Conservation (phyloP, 2,329 filamentous ascomycete species). For the Botrytis paeoniae region DNA sequence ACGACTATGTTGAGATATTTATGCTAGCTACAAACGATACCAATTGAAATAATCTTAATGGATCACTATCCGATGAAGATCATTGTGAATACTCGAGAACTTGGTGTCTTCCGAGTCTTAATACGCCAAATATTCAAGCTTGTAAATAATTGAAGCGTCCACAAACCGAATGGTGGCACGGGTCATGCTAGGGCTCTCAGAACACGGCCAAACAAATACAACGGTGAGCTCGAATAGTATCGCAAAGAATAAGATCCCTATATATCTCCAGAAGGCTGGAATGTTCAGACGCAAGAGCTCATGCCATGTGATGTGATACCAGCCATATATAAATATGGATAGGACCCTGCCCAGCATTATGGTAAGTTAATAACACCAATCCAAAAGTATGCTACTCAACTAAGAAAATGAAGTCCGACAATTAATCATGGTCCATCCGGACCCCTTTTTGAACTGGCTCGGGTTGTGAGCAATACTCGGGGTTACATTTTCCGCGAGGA, state of each 20-base stretch:
- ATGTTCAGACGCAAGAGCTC: neutral
- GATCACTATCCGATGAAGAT: neutral
- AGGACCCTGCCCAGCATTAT: neutral
- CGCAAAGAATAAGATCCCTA: neutral
- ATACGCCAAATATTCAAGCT: neutral
- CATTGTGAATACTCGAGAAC: neutral
- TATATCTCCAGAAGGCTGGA: neutral
- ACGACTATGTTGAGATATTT: too few species aligned
- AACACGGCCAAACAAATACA: neutral
- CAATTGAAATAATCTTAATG: neutral
- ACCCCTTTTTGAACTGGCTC: neutral
- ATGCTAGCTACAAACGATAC: neutral
- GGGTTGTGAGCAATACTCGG: neutral
- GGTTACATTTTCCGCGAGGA: neutral
- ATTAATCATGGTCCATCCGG: neutral
- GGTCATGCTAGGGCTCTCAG: neutral
- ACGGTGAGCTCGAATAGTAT: neutral
- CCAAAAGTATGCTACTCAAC: neutral
- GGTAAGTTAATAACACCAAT: neutral
- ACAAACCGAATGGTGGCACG: neutral
- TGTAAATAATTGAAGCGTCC: neutral
- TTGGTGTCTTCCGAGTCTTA: neutral
- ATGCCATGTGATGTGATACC: neutral
- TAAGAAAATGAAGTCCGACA: neutral
- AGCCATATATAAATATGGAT: neutral